A percentile compares a stretch with the other conserved stretches of the same genome.
Evolutionary conservation across 2,329 filamentous ascomycete species (phyloP).

Genomic region (Chaetomium olivaceum): DNA sequence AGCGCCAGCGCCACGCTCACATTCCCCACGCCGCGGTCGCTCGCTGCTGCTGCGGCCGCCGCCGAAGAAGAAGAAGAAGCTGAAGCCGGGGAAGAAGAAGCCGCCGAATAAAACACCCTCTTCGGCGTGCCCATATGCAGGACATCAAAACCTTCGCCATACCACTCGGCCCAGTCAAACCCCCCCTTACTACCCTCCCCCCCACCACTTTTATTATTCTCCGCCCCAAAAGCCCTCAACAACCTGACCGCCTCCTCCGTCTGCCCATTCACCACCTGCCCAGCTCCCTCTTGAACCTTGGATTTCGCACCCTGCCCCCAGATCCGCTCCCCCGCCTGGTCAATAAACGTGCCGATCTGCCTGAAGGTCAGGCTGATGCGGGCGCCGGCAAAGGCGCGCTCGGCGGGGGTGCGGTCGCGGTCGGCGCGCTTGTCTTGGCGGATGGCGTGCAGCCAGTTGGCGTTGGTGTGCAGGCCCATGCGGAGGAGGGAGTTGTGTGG

Average conservation of each 20-base stretch:
- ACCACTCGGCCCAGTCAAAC: conserved; percentile 64
- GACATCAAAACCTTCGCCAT: conserved; percentile 83
- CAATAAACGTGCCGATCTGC: conserved; percentile 81
- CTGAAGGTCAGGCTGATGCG: conserved; percentile 93
- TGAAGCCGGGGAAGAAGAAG: neutral
- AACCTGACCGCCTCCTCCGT: conserved; percentile 65
- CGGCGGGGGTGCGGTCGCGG: conserved; percentile 66
- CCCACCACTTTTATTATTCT: conserved; percentile 63
- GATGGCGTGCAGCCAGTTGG: conserved; percentile 89
- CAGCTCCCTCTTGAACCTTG: conserved; percentile 64
- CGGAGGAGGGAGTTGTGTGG: conserved; percentile 88
- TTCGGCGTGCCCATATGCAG: conserved; percentile 62
- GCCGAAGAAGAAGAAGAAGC: no score
- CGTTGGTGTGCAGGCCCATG: conserved; percentile 79
- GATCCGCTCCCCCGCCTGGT: conserved; percentile 63
- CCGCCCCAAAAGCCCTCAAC: conserved; percentile 76
- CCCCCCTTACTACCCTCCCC: neutral
- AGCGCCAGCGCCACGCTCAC: conserved; percentile 53
- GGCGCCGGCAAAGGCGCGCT: conserved; percentile 71
- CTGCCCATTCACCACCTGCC: conserved; percentile 68
- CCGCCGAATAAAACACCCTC: conserved; percentile 45
- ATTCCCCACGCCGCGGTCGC: conserved; percentile 42
- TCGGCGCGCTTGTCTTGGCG: conserved; percentile 76
- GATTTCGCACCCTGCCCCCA: conserved; percentile 88
- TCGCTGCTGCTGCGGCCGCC: no score